Base-by-base conservation (phyloP, 2,329 filamentous ascomycete genomes). In the Claviceps cyperi region DNA sequence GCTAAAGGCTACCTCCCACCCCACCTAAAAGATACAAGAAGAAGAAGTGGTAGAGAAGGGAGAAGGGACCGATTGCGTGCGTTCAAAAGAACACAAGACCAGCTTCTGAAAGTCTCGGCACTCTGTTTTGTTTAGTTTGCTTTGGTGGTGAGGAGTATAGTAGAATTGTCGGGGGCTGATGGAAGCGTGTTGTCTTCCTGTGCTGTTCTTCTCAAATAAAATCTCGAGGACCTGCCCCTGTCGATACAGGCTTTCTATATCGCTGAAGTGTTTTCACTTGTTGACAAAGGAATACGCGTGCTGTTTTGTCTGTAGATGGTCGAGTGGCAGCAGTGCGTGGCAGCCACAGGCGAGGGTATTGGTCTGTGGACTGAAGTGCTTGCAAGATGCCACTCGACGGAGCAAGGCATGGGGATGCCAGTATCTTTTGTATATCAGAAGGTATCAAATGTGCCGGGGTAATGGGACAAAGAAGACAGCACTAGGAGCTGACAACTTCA, bases 1-100 rank as follows among this genome's bases (percentile, higher is more conserved):
- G 58, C 51, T 58, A 56, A 54, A 62, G 62, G 60, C 66, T 69
- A 64, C 64, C 71, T 73, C 53, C 61, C 63, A 59, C 55, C 22
- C 19, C 40, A 41, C 13, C 19, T 17, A 22, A 14, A 41, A 17
- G 24, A 14, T 15, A 35, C 5, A 44, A 17, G 6, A 14, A 28
- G 4, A 5, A 32, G 24, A 32, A 15, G 9, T 32, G 14, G 21
- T 28, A 9, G 19, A n/a, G 17, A 17, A 37, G 3, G 19, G 36
- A 22, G 24, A 32, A 21, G 19, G 17, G 13, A 15, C 8, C 11
- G 15, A 19, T 17, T 22, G 22, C 43, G n/a, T 32, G 38, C 13
- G 28, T 48, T 35, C 3, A 35, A 9, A 8, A 48, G 7, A 19
- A 13, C 19, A 24, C 46, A 17, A 48, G 9, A 21, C 46, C 15